Conservation (phyloP, 257 asterid species). For the Fraxinus pennsylvanica region DNA sequence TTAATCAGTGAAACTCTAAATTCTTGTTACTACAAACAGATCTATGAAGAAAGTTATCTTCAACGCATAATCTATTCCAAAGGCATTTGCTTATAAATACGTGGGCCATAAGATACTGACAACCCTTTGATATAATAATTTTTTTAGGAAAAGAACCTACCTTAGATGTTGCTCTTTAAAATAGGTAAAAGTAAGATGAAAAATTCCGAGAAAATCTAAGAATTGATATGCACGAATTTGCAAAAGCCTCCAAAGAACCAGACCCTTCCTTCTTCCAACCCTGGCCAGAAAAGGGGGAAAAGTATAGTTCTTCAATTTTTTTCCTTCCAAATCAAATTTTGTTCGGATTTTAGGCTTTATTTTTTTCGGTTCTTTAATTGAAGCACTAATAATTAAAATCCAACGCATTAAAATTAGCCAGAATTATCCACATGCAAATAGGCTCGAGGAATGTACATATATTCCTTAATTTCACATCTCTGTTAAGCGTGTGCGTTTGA, state of each 20-base stretch:
- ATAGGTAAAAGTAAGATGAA: background rate
- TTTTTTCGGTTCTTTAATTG: background rate
- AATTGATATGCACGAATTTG: background rate
- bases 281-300: background rate
- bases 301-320: background rate
- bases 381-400: background rate
- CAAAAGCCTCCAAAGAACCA: background rate
- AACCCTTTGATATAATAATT: no score
- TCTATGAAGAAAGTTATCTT: background rate
- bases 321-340: background rate
- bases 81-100: background rate
- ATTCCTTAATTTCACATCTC: background rate
- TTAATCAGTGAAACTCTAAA: background rate
- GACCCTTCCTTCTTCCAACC: background rate
- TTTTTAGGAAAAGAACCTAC: background rate
- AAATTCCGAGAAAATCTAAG: background rate
- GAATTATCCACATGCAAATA: background rate
- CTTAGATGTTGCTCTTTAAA: background rate
- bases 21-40: background rate
- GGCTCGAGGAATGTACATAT: background rate
- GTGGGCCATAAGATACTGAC: background rate
- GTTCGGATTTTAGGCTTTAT: background rate
- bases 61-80: background rate
- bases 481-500: background rate
- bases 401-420: background rate